Evolutionary conservation across 2,329 filamentous ascomycete species (phyloP), one percentile per base, ranked within the genome.

Genomic region (Penicillium olsonii): DNA sequence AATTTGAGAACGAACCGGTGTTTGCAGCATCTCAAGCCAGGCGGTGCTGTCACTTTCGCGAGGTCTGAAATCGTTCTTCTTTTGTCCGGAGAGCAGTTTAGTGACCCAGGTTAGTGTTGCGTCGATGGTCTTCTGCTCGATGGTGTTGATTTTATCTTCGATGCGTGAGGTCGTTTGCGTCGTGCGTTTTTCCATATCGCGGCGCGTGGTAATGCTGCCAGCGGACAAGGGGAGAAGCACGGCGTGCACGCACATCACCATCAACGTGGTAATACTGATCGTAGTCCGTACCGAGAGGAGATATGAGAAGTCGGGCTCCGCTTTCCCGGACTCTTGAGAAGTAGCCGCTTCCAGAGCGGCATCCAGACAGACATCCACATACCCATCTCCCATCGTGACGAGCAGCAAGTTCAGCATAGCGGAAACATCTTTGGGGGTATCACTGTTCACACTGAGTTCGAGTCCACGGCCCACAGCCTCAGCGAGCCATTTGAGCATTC

Each of bases 401-500:
- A 97, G 81, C 2, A 99, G 80, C 19, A 97, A 81, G 66, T 87
- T 88, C 27, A 96, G 80, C 19, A 97, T 80, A 52, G 90, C 85
- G 38, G 87, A 88, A 48, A 97, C 90, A 69, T 99, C 94, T 69
- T 95, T 97, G 14, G 94, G 90, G 4, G 91, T 96, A 61, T 99
- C 94, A 49, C 82, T 87, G 43, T 86, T 85, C 19, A 89, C 87
- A 19, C 89, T 91, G n/a, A 99, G 79, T 69, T 99, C 94, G 9
- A 99, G 79, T 0, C 91, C 90, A 55, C 94, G 82, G 33, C 94
- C 88, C 19, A 99, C 92, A 54, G 90, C 91, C 75, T 99, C 94
- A 2, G 94, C 94, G 34, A 99, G 77, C 94, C 94, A 99, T 67
- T 90, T 95, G 52, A 99, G 81, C 92, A 99, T 99, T 49, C 94